Evolutionary conservation across 176 grass and related monocot genomes (phyloP).

Genomic region (Secale cereale): DNA sequence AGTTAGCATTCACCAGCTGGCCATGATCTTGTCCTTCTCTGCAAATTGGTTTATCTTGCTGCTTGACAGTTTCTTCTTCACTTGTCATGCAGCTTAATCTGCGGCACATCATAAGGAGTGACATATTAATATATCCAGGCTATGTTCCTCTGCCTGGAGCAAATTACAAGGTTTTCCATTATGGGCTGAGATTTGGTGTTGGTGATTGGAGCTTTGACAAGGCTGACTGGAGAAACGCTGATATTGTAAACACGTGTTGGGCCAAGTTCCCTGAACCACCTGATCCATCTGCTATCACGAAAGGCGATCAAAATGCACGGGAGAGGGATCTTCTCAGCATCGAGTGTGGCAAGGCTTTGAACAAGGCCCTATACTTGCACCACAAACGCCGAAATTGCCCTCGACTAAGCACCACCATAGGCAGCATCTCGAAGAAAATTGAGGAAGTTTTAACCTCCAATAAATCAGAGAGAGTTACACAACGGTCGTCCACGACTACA

Average conservation of each 20-base stretch:
- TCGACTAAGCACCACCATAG: slow-evolving; percentile 23
- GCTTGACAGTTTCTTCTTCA: slow-evolving; percentile 19
- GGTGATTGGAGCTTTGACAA: slow-evolving; percentile 98
- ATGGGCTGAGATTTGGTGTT: slow-evolving; percentile 86
- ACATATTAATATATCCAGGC: slow-evolving; percentile 95
- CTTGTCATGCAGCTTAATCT: slow-evolving; percentile 68
- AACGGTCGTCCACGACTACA: neutral
- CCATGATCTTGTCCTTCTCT: neutral
- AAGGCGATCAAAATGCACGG: slow-evolving; percentile 38
- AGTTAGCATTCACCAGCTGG: neutral
- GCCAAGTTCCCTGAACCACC: slow-evolving; percentile 86
- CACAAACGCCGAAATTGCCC: slow-evolving; percentile 63
- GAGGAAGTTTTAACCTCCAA: slow-evolving; percentile 18
- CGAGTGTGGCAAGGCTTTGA: slow-evolving; percentile 76
- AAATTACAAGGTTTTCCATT: slow-evolving; percentile 89
- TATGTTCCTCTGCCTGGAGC: slow-evolving; percentile 66
- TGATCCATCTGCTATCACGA: slow-evolving; percentile 57
- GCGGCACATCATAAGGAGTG: slow-evolving; percentile 71
- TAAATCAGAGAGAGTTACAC: neutral
- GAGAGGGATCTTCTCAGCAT: slow-evolving; percentile 92
- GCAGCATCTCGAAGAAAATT: slow-evolving; percentile 5
- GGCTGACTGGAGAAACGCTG: slow-evolving; percentile 77
- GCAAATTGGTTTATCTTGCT: neutral
- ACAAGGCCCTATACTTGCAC: slow-evolving; percentile 81
- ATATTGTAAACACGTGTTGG: slow-evolving; percentile 90